Evolutionary conservation across 306 rosid genomes (phyloP).

Genomic region (Citrullus amarus): DNA sequence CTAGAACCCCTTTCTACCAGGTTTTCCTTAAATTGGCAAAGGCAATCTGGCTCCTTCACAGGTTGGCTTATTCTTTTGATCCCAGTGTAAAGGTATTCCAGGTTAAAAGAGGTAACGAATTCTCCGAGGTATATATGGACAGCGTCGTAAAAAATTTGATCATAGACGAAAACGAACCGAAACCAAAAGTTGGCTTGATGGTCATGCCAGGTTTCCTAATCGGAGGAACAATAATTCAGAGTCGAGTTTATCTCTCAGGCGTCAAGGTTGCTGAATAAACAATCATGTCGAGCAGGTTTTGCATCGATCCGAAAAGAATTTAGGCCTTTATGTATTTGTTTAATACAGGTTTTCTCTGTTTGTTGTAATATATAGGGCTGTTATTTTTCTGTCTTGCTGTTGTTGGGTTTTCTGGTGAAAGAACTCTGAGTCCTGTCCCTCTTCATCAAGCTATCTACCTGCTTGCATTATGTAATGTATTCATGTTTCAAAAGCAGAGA

Average conservation of each 20-base stretch:
- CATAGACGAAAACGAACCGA: slow-evolving; percentile 52
- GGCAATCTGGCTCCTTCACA: slow-evolving; percentile 89
- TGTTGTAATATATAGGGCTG: slow-evolving; percentile 5
- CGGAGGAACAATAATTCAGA: slow-evolving; percentile 81
- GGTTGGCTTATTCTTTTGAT: slow-evolving; percentile 74
- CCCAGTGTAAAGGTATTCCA: slow-evolving; percentile 79
- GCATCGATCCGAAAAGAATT: slow-evolving; percentile 8
- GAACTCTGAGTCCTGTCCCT: background rate
- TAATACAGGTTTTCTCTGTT: slow-evolving; percentile 1
- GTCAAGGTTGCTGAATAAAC: slow-evolving; percentile 78
- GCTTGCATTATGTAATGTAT: background rate
- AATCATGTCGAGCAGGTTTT: background rate
- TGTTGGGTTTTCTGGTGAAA: slow-evolving; percentile 1
- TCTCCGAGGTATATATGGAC: slow-evolving; percentile 91
- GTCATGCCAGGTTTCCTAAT: slow-evolving; percentile 93
- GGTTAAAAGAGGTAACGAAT: slow-evolving; percentile 83
- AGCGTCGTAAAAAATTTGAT: slow-evolving; percentile 78
- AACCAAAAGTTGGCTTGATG: slow-evolving; percentile 87
- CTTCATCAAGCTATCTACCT: background rate
- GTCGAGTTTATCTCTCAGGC: slow-evolving; percentile 91
- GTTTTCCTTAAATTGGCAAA: slow-evolving; percentile 86
- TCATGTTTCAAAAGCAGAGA: background rate
- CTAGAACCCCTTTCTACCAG: slow-evolving; percentile 94
- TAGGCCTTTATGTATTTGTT: slow-evolving; percentile 22
- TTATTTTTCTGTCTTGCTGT: background rate